These are phyloP conservation scores for Canavalia ensiformis DNA, from an alignment of 306 rosid genomes.

Conservation along the genomic window DNA sequence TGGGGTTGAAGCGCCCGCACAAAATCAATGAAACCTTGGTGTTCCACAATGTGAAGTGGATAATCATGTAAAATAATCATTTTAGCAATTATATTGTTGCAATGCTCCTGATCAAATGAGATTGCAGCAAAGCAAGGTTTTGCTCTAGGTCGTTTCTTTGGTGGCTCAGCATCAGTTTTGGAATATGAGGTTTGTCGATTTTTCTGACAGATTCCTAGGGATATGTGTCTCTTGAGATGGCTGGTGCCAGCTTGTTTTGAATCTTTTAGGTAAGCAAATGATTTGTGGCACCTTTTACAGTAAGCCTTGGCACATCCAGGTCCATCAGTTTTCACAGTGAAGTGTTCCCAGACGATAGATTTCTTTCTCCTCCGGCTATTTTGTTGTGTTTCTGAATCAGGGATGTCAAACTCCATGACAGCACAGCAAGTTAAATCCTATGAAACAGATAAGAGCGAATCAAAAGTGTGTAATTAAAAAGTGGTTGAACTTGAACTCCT, in stretches of 20 bases:
- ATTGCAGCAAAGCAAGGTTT: constrained; percentile 51
- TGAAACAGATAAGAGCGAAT: constrained; percentile 25
- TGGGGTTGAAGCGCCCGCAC: constrained; percentile 76
- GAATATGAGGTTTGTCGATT: constrained; percentile 47
- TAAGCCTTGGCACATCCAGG: constrained; percentile 75
- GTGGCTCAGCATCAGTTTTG: constrained; percentile 50
- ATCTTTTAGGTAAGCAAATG: constrained; percentile 84
- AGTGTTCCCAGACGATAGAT: constrained; percentile 93
- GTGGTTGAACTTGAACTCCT: background rate
- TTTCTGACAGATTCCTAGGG: constrained; percentile 72
- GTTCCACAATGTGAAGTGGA: constrained; percentile 97
- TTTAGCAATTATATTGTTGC: constrained; percentile 74
- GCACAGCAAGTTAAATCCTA: constrained; percentile 49
- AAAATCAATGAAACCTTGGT: constrained; percentile 76
- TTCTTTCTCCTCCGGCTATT: constrained; percentile 74
- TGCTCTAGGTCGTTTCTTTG: constrained; percentile 63
- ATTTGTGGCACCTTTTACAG: constrained; percentile 79
- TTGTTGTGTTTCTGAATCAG: constrained; percentile 54
- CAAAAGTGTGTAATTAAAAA: constrained; percentile 16
- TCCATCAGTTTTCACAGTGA: constrained; percentile 64
- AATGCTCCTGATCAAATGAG: constrained; percentile 73
- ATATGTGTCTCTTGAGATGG: constrained; percentile 88
- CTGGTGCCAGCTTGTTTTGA: constrained; percentile 92
- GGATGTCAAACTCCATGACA: constrained; percentile 57
- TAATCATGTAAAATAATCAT: constrained; percentile 89